These are phyloP conservation scores for Lepidium africanum DNA, from an alignment of 345 rosid genomes.

Conservation along the genomic window DNA sequence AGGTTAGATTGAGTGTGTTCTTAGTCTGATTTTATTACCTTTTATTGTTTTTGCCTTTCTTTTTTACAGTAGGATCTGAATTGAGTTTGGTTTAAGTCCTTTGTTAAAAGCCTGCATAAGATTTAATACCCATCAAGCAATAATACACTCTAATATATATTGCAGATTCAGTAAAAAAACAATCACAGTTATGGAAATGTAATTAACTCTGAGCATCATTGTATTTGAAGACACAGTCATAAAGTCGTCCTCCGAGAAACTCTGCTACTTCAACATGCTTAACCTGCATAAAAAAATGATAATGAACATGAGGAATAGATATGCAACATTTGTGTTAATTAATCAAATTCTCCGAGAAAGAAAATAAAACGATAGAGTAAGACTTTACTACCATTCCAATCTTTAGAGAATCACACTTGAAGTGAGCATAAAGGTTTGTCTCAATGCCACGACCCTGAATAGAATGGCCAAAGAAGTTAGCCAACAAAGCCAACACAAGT, in stretches of 20 bases:
- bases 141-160: not conserved
- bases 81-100: no score
- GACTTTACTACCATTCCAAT: slow-evolving; percentile 32
- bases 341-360: not conserved
- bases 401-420: slow-evolving; percentile 92
- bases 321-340: not conserved
- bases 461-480: not conserved
- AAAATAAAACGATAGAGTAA: not conserved
- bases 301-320: not conserved
- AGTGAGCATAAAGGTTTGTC: slow-evolving; percentile 93
- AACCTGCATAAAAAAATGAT: slow-evolving; percentile 45
- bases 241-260: slow-evolving; percentile 93
- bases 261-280: slow-evolving; percentile 93
- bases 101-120: no score
- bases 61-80: no score
- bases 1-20: not conserved
- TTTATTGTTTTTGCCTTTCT: no score
- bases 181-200: not conserved
- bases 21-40: not conserved
- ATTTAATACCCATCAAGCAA: no score
- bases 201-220: slow-evolving; percentile 40
- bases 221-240: slow-evolving; percentile 91
- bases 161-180: not conserved
- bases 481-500: not conserved
- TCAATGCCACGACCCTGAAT: slow-evolving; percentile 96